Base-by-base conservation (phyloP, 768 basidiomycete species). In the Pisolithus albus region DNA sequence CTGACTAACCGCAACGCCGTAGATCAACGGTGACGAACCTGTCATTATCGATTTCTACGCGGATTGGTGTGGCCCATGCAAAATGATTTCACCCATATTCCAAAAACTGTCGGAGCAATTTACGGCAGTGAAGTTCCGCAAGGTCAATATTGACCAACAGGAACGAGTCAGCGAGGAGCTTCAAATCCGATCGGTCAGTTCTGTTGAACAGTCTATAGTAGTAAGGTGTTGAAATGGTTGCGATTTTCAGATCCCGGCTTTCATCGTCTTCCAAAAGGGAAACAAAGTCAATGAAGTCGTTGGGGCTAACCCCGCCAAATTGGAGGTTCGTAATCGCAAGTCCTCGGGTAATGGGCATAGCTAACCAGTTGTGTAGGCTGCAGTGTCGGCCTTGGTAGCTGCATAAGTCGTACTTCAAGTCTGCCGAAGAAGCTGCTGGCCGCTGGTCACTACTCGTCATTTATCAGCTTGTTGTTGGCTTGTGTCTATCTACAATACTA, bases 121-220 rank as follows among this genome's bases (percentile, higher is more conserved):
- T 0, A 26, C 26, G 52, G 61, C 4, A 54, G 61, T 83, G 54
- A 71, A 71, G 16, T 89, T 86, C 70, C 84, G 81, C 75, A 89
- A 86, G 65, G 77, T 88, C 53, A 81, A 91, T 56, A 77, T 86
- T 21, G 87, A 91, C 58, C 67, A 69, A 32, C 76, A 76, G 51
- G 42, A 56, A 4, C 70, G 73, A 0, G 77, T 83, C 52, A 58
- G 77, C 2, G 65, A 76, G 53, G 80, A 83, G 64, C 77, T 78
- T 51, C 75, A 75, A 18, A 45, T 34, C 23, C 9, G 18, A 18
- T 9, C 44, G 51, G 38, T 49, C 32, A 52, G 49, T 34, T 7
- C 16, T 34, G 11, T 34, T 5, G 34, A 10, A 21, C 9, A 2
- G 34, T 52, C 30, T 23, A 34, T 42, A 13, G 23, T 10, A 4